These are phyloP conservation scores for Penicillium antarcticum DNA, from an alignment of 495 filamentous ascomycete species.

Conservation along the genomic window DNA sequence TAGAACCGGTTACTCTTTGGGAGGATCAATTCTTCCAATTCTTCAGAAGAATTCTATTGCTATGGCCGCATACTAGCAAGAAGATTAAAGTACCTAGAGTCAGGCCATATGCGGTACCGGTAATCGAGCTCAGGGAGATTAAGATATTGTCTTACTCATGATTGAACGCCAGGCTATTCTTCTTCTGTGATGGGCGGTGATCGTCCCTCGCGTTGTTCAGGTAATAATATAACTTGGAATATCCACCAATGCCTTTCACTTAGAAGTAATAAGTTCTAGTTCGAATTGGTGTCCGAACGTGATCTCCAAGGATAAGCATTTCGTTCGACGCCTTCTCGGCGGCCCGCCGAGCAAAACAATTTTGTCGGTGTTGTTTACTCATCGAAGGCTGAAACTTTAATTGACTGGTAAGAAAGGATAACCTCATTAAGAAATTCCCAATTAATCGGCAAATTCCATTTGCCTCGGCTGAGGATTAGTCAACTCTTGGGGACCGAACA, in stretches of 20 bases:
- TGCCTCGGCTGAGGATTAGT: no score
- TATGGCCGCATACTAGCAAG: neutral
- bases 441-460: no score
- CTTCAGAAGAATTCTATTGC: slow-evolving; percentile 4
- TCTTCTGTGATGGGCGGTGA: slow-evolving; percentile 1
- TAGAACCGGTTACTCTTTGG: slow-evolving; percentile 1
- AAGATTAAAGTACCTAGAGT: neutral
- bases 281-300: slow-evolving; percentile 8
- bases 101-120: slow-evolving; percentile 1
- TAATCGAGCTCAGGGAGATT: slow-evolving; percentile 5
- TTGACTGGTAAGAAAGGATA: no score
- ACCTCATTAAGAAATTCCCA: no score
- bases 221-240: neutral
- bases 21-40: slow-evolving; percentile 2
- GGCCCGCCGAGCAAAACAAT: no score
- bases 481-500: no score
- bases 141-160: slow-evolving; percentile 1
- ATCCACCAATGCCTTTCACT: neutral
- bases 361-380: no score
- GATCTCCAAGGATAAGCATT: slow-evolving; percentile 7
- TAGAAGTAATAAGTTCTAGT: slow-evolving; percentile 10
- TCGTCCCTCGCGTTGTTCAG: neutral
- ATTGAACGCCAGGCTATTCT: slow-evolving; percentile 5
- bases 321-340: slow-evolving; percentile 14
- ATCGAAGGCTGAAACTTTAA: no score